Conservation (phyloP, 139 green algal genomes). For the Zygnema circumcarinatum region DNA sequence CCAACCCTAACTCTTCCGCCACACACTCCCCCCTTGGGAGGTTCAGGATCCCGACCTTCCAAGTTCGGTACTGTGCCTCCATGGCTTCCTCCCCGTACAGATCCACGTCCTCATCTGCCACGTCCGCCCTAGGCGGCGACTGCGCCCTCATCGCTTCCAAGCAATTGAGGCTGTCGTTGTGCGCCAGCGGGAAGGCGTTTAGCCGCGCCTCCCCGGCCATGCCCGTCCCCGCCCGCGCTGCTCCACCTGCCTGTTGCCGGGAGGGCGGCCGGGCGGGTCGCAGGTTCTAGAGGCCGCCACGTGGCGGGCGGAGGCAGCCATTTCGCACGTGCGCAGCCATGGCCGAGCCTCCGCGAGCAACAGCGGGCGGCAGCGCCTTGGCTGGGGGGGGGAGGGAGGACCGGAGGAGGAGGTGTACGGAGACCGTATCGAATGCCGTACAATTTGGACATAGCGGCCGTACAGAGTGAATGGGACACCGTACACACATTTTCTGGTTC, state of each 20-base stretch:
- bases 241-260: too few species aligned
- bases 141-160: constrained; percentile 16
- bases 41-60: constrained; percentile 10
- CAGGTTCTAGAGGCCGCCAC: background rate
- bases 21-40: background rate
- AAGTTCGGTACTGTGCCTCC: constrained; percentile 22
- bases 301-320: background rate
- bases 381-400: too few species aligned
- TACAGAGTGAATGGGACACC: too few species aligned
- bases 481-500: too few species aligned
- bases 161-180: background rate
- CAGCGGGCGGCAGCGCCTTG: too few species aligned
- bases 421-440: too few species aligned
- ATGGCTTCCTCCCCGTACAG: constrained; percentile 42
- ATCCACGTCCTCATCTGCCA: background rate
- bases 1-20: background rate
- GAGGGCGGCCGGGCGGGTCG: too few species aligned
- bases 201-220: too few species aligned
- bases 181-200: background rate
- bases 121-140: background rate
- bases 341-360: too few species aligned
- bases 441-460: too few species aligned
- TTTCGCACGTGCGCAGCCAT: background rate
- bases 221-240: too few species aligned
- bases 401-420: too few species aligned